A percentile compares a stretch with the other conserved stretches of the same genome.
phyloP scores from a whole-genome alignment of 768 basidiomycete species.

The Suillus placidus region DNA sequence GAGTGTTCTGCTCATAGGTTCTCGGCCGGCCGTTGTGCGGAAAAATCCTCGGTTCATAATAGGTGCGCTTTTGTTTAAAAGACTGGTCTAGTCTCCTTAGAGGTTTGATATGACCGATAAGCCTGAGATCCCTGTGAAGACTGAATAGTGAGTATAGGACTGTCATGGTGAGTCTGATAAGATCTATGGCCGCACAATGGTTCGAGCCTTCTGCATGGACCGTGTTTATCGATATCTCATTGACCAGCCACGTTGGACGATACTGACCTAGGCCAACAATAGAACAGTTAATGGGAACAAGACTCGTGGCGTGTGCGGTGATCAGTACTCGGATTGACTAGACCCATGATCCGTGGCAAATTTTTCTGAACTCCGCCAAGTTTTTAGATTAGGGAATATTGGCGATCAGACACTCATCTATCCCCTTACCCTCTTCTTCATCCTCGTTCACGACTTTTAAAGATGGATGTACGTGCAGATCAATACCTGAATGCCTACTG shows the following conservation, averaged over 20 bases:
- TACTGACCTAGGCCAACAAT: not conserved
- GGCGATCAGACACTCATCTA: slow-evolving; percentile 31
- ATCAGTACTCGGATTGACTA: not conserved
- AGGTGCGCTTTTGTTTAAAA: not conserved
- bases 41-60: not conserved
- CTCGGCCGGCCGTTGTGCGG: not conserved
- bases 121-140: not conserved
- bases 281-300: not conserved
- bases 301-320: not conserved
- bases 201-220: not conserved
- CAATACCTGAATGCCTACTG: not conserved
- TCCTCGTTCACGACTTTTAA: slow-evolving; percentile 24
- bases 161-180: no score
- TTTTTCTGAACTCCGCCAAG: slow-evolving; percentile 60
- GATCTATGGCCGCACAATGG: no score
- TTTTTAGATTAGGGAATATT: slow-evolving; percentile 42
- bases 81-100: not conserved
- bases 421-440: slow-evolving; percentile 32
- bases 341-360: slow-evolving; percentile 20
- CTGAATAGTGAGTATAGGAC: not conserved
- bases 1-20: not conserved
- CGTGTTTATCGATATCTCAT: not conserved
- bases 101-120: not conserved
- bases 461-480: slow-evolving; percentile 35
- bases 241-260: not conserved